Evolutionary conservation across 2,329 filamentous ascomycete species (phyloP), one percentile per base, ranked within the genome.

Genomic region (Fusarium graminum): DNA sequence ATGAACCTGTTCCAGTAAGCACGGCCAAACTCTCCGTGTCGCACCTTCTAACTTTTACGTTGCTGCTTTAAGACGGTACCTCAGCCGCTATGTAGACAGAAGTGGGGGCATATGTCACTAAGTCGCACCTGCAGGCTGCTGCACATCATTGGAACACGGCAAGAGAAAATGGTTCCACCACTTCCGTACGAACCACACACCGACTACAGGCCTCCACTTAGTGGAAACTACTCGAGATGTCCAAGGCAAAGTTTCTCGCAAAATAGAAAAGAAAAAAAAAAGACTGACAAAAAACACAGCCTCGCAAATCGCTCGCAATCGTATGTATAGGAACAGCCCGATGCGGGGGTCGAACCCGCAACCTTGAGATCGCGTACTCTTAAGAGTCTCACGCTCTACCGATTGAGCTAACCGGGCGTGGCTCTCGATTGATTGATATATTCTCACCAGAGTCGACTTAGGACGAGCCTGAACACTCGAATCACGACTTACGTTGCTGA

Each of bases 341-440:
- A 78, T 75, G 76, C 75, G 76, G 76, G 76, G 77, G 76, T 83
- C 81, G 81, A 84, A 85, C 84, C 81, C 81, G 79, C 81, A 84
- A 79, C 81, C 82, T 84, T 83, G 80, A 84, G 82, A 62, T 45
- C 60, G 72, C 47, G 67, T 63, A 67, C 69, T 71, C 65, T 14
- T 84, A 84, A 84, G 86, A 88, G 86, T 88, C 86, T 87, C 82
- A 87, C 86, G 85, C 86, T 89, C 86, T 89, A 88, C 72, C 70
- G 67, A 74, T 74, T 74, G 68, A 75, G 69, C 70, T 74, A 22
- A 50, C 38, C 32, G 32, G 43, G 32, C 38, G 36, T 63, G 59
- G 29, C 40, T 63, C 40, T 52, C 30, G 44, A 42, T 64, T 67
- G 42, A 45, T 64, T 65, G 44, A n/a, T 29, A 8, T 7, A 6